phyloP scores from a whole-genome alignment of 2,329 filamentous ascomycete genomes.

The Ascochyta viciae-villosae region DNA sequence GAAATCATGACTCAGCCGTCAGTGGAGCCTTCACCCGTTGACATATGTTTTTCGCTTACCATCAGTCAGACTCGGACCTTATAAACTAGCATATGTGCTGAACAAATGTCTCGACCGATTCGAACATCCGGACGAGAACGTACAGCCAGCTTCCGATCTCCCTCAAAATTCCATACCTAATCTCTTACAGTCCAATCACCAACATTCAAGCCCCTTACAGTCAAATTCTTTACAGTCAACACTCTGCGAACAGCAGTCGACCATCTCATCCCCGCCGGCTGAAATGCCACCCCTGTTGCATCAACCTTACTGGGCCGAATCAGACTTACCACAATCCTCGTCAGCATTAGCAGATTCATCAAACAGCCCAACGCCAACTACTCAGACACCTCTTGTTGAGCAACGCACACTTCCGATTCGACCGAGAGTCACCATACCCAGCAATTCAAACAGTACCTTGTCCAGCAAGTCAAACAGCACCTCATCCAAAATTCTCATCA shows the following conservation, averaged over 20 bases:
- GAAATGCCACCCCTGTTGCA: constrained; percentile 4
- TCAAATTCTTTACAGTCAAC: not conserved
- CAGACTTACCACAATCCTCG: not conserved
- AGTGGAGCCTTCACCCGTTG: constrained; percentile 4
- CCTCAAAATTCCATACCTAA: not conserved
- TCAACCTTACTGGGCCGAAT: constrained; percentile 3
- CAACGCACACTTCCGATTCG: not conserved
- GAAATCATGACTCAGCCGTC: constrained; percentile 47
- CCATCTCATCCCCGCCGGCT: not conserved
- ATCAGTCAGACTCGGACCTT: constrained; percentile 37
- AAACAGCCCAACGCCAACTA: not conserved
- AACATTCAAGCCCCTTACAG: too few relatives aligned
- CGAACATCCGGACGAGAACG: constrained; percentile 30
- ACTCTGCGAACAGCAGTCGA: not conserved
- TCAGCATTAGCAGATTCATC: not conserved
- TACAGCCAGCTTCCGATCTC: constrained; percentile 1
- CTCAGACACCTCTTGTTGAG: not conserved
- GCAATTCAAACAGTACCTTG: not conserved
- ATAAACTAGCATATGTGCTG: constrained; percentile 41
- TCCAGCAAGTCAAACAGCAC: not conserved
- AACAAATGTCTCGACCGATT: constrained; percentile 40
- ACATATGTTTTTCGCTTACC: not conserved
- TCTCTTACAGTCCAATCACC: not conserved
- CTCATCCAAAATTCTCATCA: constrained; percentile 38
- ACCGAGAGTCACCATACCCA: not conserved